These are phyloP conservation scores for Umbelopsis sp. DNA, from an alignment of 192 early-diverging fungal species.

Conservation along the genomic window DNA sequence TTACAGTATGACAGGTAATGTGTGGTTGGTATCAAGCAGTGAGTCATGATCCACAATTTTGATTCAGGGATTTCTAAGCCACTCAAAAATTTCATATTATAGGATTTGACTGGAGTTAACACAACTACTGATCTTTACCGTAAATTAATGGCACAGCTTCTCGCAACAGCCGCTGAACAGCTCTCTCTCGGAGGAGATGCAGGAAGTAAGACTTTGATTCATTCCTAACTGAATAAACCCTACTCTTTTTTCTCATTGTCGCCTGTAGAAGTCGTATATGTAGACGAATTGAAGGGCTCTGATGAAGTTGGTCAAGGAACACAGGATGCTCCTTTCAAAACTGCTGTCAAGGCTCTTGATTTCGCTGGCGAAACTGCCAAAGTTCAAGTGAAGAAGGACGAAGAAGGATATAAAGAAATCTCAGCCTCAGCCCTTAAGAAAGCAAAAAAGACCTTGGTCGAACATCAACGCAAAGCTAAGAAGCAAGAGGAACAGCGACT, in stretches of 20 bases:
- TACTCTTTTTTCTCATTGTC: neutral
- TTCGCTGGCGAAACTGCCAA: conserved; percentile 50
- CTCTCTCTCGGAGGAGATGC: conserved; percentile 15
- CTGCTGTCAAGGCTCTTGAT: conserved; percentile 72
- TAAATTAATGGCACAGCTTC: conserved; percentile 14
- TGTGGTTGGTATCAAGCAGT: neutral
- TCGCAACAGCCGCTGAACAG: conserved; percentile 15
- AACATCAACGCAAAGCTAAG: conserved; percentile 71
- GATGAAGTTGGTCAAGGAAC: conserved; percentile 82
- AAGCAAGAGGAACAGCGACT: conserved; percentile 79
- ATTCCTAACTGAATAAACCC: no score
- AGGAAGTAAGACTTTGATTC: neutral
- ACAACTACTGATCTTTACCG: neutral
- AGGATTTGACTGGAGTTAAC: neutral
- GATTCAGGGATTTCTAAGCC: conserved; percentile 6
- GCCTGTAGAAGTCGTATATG: conserved; percentile 46
- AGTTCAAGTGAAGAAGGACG: conserved; percentile 71
- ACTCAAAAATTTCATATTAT: conserved; percentile 6
- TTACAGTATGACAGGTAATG: no score
- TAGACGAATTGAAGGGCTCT: conserved; percentile 83
- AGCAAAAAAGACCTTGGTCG: conserved; percentile 71
- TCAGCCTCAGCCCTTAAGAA: conserved; percentile 95
- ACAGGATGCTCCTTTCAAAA: conserved; percentile 75
- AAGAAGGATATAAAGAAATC: conserved; percentile 74
- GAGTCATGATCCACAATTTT: conserved; percentile 2